phyloP scores from a whole-genome alignment of 176 grass and related monocot species.

The Chrysopogon serrulatus region DNA sequence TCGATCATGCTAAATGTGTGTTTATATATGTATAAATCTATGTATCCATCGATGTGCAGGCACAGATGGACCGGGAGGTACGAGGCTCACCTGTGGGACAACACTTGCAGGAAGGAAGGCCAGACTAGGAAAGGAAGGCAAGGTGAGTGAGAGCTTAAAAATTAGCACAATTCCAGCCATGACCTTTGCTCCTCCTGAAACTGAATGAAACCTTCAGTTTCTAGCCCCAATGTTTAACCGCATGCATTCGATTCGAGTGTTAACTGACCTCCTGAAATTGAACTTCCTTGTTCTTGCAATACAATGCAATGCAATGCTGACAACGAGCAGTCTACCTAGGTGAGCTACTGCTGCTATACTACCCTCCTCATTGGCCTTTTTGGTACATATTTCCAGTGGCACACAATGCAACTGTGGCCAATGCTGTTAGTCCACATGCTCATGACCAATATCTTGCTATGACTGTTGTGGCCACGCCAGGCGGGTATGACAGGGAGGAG shows the following conservation, averaged over 20 bases:
- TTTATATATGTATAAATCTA: neutral
- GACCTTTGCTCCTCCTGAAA: neutral
- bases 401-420: neutral
- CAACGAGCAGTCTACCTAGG: slow-evolving; percentile 84
- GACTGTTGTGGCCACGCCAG: slow-evolving; percentile 29
- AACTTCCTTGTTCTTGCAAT: neutral
- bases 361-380: neutral
- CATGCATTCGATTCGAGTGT: neutral
- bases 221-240: neutral
- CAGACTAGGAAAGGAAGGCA: slow-evolving; percentile 95
- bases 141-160: slow-evolving; percentile 51
- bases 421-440: slow-evolving; percentile 20
- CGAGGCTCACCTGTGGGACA: slow-evolving; percentile 95
- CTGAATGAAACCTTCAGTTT: neutral
- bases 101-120: slow-evolving; percentile 89
- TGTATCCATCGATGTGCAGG: slow-evolving; percentile 39
- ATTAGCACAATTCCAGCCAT: neutral
- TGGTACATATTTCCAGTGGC: neutral
- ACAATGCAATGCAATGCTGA: neutral
- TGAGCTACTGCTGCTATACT: slow-evolving; percentile 30
- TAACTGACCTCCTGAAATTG: slow-evolving; percentile 12
- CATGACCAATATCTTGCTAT: neutral
- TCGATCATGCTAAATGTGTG: neutral
- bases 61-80: slow-evolving; percentile 94
- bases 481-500: slow-evolving; percentile 91